Conservation (phyloP, 805 yeast genomes). For the Saccharomycopsis sp. region DNA sequence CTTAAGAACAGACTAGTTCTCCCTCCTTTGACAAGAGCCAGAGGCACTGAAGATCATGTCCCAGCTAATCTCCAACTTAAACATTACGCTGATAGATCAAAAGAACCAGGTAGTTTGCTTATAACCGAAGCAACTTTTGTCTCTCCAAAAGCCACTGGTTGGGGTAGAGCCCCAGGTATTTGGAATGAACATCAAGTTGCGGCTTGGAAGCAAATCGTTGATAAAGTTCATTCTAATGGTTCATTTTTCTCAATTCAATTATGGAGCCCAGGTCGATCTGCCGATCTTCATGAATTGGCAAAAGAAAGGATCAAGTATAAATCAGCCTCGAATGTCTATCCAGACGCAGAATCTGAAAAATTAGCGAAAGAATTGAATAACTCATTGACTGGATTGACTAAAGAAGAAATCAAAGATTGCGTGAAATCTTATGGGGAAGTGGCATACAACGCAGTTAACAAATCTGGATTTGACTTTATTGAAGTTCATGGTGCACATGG, state of each 20-base stretch:
- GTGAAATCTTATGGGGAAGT: conserved; percentile 38
- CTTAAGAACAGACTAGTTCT: conserved; percentile 36
- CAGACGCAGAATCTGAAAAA: conserved; percentile 31
- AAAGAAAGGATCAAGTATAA: conserved; percentile 32
- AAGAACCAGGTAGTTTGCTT: conserved; percentile 49
- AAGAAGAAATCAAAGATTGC: conserved; percentile 34
- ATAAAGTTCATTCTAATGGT: conserved; percentile 44
- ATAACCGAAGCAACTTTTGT: conserved; percentile 55
- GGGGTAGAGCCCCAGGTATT: conserved; percentile 42
- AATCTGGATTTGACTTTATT: conserved; percentile 50
- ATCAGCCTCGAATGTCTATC: conserved; percentile 35
- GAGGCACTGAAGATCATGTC: conserved; percentile 33
- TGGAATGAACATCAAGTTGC: conserved; percentile 39
- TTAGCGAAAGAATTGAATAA: conserved; percentile 30
- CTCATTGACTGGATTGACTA: conserved; percentile 32
- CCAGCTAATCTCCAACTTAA: conserved; percentile 42
- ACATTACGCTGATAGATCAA: conserved; percentile 52
- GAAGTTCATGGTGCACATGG: conserved; percentile 65
- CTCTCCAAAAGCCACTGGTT: conserved; percentile 36
- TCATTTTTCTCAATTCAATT: conserved; percentile 43
- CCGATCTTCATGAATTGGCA: conserved; percentile 32
- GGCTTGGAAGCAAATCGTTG: conserved; percentile 44
- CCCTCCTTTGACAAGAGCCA: conserved; percentile 46
- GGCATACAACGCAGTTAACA: conserved; percentile 42
- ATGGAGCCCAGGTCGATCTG: conserved; percentile 46